Evolutionary conservation across 257 asterid species (phyloP).

Genomic region (Linderniella brevidens): DNA sequence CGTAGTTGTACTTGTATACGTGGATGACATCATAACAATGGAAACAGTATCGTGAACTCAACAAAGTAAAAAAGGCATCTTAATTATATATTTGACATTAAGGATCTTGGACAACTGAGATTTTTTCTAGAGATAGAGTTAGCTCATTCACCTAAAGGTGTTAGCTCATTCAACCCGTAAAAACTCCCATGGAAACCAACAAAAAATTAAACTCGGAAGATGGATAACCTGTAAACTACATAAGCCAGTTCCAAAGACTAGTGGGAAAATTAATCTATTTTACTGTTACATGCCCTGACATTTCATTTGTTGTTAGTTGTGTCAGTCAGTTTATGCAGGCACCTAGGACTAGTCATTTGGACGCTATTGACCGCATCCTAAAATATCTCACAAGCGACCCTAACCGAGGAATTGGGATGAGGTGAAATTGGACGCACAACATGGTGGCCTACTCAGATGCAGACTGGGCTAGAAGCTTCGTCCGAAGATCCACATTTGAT

Average conservation of each 20-base stretch:
- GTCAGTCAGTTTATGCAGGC: too few relatives aligned
- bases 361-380: too few relatives aligned
- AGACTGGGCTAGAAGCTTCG: too few relatives aligned
- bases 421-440: too few relatives aligned
- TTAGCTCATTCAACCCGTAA: neutral
- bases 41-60: neutral
- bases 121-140: neutral
- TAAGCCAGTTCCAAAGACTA: neutral
- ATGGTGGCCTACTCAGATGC: too few relatives aligned
- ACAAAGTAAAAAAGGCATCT: neutral
- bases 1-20: neutral
- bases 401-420: too few relatives aligned
- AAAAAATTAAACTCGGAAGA: neutral
- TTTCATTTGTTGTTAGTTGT: too few relatives aligned
- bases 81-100: neutral
- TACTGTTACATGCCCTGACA: neutral
- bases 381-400: too few relatives aligned
- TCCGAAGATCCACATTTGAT: too few relatives aligned
- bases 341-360: too few relatives aligned
- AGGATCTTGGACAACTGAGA: neutral
- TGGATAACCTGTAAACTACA: neutral
- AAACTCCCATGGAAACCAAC: neutral
- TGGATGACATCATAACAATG: neutral
- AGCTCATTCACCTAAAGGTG: neutral
- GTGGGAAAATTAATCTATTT: neutral